Evolutionary conservation across 2,329 filamentous ascomycete species (phyloP).

Genomic region (Hypoxylon sp.): DNA sequence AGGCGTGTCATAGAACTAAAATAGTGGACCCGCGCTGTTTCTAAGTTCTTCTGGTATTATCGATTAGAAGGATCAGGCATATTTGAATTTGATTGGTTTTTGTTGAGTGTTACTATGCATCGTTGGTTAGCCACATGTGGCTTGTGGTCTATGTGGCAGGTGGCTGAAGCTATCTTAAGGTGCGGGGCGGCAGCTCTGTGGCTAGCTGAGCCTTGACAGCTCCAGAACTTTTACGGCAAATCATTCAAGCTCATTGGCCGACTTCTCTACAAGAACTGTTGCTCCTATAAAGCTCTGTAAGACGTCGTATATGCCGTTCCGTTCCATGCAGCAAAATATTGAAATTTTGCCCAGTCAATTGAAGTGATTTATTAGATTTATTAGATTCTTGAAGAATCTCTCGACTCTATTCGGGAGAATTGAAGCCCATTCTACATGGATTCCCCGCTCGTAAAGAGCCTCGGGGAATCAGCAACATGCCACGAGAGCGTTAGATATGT

Average conservation of each 20-base stretch:
- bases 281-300: not conserved
- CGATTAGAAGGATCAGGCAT: not conserved
- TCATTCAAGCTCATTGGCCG: not conserved
- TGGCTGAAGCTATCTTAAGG: slow-evolving; percentile 22
- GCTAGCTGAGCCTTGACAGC: slow-evolving; percentile 18
- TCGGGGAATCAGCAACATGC: slow-evolving; percentile 35
- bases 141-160: slow-evolving; percentile 6
- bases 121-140: slow-evolving; percentile 15
- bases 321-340: slow-evolving; percentile 3
- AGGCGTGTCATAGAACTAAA: slow-evolving; percentile 19
- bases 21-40: slow-evolving; percentile 19
- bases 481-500: slow-evolving; percentile 30
- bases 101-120: not conserved
- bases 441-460: slow-evolving; percentile 33
- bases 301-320: not conserved
- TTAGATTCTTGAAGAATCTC: not conserved
- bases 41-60: slow-evolving; percentile 24
- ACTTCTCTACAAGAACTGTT: not conserved
- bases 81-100: slow-evolving; percentile 5
- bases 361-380: not conserved
- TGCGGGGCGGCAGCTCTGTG: slow-evolving; percentile 26
- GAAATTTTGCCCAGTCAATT: not conserved
- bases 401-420: not conserved
- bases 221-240: slow-evolving; percentile 8
- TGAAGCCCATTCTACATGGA: slow-evolving; percentile 14